Conservation (phyloP, 768 basidiomycete genomes). For the Russula sp. region DNA sequence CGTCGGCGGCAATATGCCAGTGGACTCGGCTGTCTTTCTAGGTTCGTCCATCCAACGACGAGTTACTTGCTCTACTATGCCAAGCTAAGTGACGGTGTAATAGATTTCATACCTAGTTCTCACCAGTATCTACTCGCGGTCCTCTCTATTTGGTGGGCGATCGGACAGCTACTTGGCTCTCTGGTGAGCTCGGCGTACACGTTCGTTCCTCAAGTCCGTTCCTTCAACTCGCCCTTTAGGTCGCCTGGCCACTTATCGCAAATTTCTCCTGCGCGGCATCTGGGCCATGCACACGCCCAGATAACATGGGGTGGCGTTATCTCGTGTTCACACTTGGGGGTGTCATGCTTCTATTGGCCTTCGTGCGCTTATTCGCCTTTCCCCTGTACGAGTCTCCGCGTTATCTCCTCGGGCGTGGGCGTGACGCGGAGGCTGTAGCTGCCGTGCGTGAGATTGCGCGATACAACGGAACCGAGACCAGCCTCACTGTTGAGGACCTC, state of each 20-base stretch:
- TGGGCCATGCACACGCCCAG: constrained; percentile 34
- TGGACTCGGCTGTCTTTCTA: constrained; percentile 48
- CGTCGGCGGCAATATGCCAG: constrained; percentile 54
- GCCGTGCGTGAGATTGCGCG: constrained; percentile 44
- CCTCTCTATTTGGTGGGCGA: constrained; percentile 53
- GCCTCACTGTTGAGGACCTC: constrained; percentile 43
- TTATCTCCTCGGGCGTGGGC: constrained; percentile 49
- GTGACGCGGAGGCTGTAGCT: constrained; percentile 45
- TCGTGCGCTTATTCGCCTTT: constrained; percentile 48
- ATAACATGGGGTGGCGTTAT: constrained; percentile 65
- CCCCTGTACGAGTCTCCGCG: constrained; percentile 51
- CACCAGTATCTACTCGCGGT: constrained; percentile 56
- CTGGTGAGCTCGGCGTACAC: constrained; percentile 32
- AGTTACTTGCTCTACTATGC: neutral
- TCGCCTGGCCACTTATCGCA: constrained; percentile 56
- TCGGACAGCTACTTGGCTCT: constrained; percentile 48
- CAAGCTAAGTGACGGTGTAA: neutral
- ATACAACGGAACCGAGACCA: constrained; percentile 42
- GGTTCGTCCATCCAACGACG: constrained; percentile 28
- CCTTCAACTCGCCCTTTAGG: constrained; percentile 27
- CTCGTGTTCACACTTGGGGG: constrained; percentile 49
- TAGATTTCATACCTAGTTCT: constrained; percentile 46
- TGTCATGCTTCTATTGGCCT: constrained; percentile 48
- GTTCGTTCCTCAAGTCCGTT: neutral
- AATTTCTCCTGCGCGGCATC: constrained; percentile 44